Evolutionary conservation across 805 yeast species (phyloP).

Genomic region (Metschnikowia proteae): DNA sequence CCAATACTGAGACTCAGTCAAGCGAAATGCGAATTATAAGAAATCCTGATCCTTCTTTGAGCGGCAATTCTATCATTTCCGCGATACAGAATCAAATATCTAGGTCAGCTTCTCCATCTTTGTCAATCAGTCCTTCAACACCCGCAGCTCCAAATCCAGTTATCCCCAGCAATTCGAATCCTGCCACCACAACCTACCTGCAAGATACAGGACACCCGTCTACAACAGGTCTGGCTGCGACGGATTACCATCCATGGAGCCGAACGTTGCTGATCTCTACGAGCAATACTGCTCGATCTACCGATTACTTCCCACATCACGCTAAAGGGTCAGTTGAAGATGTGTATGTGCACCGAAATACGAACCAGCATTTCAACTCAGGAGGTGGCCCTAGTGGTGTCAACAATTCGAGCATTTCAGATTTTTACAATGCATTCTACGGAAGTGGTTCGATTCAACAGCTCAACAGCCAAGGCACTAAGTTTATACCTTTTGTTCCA

Average conservation of each 20-base stretch:
- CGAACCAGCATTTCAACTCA: not conserved
- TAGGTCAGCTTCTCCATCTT: conserved; percentile 8
- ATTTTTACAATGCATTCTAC: not conserved
- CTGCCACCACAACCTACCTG: not conserved
- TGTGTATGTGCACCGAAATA: not conserved
- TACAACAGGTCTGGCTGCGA: not conserved
- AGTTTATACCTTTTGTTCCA: not conserved
- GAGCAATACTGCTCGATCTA: not conserved
- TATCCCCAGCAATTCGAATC: not conserved
- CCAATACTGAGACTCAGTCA: not conserved
- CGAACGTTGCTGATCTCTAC: not conserved
- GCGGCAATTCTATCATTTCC: conserved; percentile 9
- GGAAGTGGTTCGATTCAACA: not conserved
- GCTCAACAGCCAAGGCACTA: not conserved
- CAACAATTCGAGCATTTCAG: not conserved
- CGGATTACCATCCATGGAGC: not conserved
- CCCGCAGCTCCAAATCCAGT: not conserved
- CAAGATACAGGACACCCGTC: not conserved
- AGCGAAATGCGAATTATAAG: not conserved
- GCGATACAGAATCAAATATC: conserved; percentile 12
- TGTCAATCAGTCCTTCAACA: not conserved
- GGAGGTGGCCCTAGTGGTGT: not conserved
- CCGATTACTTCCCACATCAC: not conserved
- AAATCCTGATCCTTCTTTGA: not conserved
- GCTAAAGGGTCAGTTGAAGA: not conserved